These are phyloP conservation scores for Leccinum broughii DNA, from an alignment of 768 basidiomycete species.

Conservation along the genomic window DNA sequence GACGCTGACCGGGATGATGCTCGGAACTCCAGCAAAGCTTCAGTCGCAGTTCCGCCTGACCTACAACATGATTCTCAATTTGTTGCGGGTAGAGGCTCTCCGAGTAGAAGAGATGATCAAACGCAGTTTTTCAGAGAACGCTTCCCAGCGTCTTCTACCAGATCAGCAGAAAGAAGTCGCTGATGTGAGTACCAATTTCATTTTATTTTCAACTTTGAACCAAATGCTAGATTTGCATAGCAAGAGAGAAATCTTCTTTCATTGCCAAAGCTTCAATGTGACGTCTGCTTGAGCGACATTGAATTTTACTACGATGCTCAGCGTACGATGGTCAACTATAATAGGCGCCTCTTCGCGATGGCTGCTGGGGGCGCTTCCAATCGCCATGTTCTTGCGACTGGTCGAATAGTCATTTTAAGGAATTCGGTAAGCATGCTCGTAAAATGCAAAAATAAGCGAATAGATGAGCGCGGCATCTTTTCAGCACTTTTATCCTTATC, in stretches of 20 bases:
- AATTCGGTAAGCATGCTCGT: constrained; percentile 62
- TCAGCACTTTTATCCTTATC: constrained; percentile 76
- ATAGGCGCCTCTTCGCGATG: constrained; percentile 61
- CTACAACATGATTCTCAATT: constrained; percentile 98
- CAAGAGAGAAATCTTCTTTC: constrained; percentile 66
- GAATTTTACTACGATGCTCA: constrained; percentile 74
- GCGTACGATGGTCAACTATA: constrained; percentile 57
- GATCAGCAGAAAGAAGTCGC: constrained; percentile 88
- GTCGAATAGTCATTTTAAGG: constrained; percentile 81
- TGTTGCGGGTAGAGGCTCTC: constrained; percentile 93
- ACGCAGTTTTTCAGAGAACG: constrained; percentile 97
- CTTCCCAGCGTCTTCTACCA: constrained; percentile 87
- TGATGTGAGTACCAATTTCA: constrained; percentile 54
- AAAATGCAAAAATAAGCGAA: background rate
- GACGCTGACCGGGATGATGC: constrained; percentile 83
- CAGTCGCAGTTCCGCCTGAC: constrained; percentile 96
- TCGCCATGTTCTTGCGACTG: constrained; percentile 63
- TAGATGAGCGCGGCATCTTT: background rate
- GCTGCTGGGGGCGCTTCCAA: constrained; percentile 63
- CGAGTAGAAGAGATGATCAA: constrained; percentile 99
- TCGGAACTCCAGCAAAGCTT: constrained; percentile 90
- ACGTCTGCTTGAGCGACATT: constrained; percentile 71
- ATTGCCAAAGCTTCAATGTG: constrained; percentile 67
- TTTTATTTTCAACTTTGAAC: constrained; percentile 4
- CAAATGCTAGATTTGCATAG: constrained; percentile 40